Percentiles rank a stretch among this genome's conserved stretches.
Conservation (phyloP, 331 rosid species). For the Phaseolus coccineus region DNA sequence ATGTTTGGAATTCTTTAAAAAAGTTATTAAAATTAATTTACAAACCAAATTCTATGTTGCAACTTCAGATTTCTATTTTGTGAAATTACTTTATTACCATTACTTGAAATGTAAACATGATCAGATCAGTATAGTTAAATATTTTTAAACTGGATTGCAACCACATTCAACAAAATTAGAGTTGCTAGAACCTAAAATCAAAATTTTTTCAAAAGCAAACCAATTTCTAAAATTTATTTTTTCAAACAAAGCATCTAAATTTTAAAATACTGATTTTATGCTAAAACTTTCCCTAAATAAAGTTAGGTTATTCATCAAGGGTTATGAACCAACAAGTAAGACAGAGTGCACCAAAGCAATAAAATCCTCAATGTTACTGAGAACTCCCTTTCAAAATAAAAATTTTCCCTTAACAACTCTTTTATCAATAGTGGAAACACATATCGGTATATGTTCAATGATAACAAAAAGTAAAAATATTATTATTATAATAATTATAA, state of each 20-base stretch:
- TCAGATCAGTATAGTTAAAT: not conserved
- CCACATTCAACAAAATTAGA: not conserved
- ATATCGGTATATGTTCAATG: no score
- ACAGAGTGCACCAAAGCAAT: not conserved
- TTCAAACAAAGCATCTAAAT: not conserved
- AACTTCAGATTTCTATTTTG: not conserved
- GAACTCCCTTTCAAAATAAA: no score
- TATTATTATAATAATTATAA: no score
- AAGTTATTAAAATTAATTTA: not conserved
- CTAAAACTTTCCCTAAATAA: not conserved
- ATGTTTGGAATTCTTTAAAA: not conserved
- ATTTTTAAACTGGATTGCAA: not conserved
- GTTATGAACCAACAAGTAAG: not conserved
- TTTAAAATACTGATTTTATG: not conserved
- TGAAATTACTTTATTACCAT: not conserved
- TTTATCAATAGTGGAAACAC: no score
- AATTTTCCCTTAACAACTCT: no score
- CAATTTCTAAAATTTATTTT: not conserved
- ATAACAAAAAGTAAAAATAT: no score
- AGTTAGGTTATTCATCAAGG: constrained; percentile 2
- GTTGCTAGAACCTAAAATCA: not conserved
- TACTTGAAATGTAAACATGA: not conserved
- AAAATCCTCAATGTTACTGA: no score
- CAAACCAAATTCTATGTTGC: not conserved
- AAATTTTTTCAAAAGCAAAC: constrained; percentile 15